Evolutionary conservation across 2,329 filamentous ascomycete genomes (phyloP), one percentile per base, ranked within the genome.

Genomic region (Apiospora aurea): DNA sequence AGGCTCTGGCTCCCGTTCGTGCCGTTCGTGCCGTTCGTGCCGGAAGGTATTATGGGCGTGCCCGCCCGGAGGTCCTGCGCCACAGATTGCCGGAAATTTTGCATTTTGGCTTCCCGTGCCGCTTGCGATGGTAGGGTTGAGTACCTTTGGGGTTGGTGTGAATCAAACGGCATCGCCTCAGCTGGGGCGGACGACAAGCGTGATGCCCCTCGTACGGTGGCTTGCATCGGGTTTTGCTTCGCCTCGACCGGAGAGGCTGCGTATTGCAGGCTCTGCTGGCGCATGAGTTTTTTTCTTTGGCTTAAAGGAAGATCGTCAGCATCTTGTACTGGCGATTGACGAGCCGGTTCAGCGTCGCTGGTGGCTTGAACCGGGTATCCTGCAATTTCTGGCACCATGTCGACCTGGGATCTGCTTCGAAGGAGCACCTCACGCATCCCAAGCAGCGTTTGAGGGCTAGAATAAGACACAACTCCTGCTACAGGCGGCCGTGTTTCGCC

Each of bases 221-320:
- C 70, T 64, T 78, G 69, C 10, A 73, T 71, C 26, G 66, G 57
- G 46, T 74, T 70, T 11, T 77, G 69, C 24, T 75, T 51, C 3
- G 73, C 67, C 71, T 79, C 79, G 66, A 77, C 74, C 71, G 70
- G 70, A 47, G 41, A 72, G 29, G 76, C 70, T 66, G 71, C 73
- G 16, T 82, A 71, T 44, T 64, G 57, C 67, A 84, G 74, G 76
- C 85, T 87, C 74, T 80, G 85, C 57, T 88, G 87, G 44, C 88
- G 89, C 71, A 93, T 89, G 41, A 93, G 80, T 66, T 88, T 83
- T 71, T 87, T 88, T 61, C 93, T 90, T 76, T 93, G 89, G 57
- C 90, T 92, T 24, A 96, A 85, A 0, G 93, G 91, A 75, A 96
- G 85, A 71, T 95, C 89, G 73, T 95, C 93, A 1, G 87, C 84